A percentile compares a stretch with the other conserved stretches of the same genome.
Evolutionary conservation across 495 filamentous ascomycete genomes (phyloP).

Genomic region (Penicillium cataractarum): DNA sequence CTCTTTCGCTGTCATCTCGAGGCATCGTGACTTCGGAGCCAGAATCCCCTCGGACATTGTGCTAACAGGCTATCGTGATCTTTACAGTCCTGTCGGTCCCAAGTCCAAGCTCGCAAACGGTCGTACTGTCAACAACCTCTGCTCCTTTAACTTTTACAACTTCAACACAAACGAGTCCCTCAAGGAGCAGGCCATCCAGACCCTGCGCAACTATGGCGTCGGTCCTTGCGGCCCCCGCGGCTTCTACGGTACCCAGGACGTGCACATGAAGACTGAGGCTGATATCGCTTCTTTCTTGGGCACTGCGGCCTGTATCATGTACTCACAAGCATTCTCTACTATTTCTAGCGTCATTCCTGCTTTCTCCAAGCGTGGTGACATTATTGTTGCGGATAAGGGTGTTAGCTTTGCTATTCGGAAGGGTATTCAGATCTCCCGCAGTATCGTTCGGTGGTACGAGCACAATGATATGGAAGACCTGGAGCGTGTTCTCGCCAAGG

Average conservation of each 20-base stretch:
- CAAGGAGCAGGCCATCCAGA: slow-evolving; percentile 92
- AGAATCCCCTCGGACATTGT: slow-evolving; percentile 6
- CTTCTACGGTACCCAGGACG: slow-evolving; percentile 98
- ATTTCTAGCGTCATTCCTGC: slow-evolving; percentile 93
- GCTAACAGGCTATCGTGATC: slow-evolving; percentile 20
- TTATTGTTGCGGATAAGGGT: slow-evolving; percentile 96
- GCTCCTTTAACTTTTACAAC: slow-evolving; percentile 96
- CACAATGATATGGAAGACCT: slow-evolving; percentile 96
- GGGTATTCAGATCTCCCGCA: slow-evolving; percentile 89
- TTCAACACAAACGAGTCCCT: slow-evolving; percentile 88
- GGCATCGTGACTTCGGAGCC: not conserved
- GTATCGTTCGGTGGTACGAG: slow-evolving; percentile 89
- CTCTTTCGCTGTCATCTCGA: not conserved
- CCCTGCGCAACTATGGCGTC: slow-evolving; percentile 91
- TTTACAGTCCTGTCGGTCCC: slow-evolving; percentile 77
- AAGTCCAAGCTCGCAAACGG: slow-evolving; percentile 89
- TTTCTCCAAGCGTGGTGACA: slow-evolving; percentile 95
- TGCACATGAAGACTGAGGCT: slow-evolving; percentile 94
- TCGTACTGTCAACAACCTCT: slow-evolving; percentile 87
- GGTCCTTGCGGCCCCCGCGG: slow-evolving; percentile 95
- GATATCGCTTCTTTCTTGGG: slow-evolving; percentile 91
- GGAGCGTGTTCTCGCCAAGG: slow-evolving; percentile 80
- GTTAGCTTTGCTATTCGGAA: slow-evolving; percentile 93
- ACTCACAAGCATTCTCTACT: slow-evolving; percentile 93
- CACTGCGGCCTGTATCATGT: slow-evolving; percentile 85